Conservation (phyloP, 768 basidiomycete species). For the Suillus paluster region DNA sequence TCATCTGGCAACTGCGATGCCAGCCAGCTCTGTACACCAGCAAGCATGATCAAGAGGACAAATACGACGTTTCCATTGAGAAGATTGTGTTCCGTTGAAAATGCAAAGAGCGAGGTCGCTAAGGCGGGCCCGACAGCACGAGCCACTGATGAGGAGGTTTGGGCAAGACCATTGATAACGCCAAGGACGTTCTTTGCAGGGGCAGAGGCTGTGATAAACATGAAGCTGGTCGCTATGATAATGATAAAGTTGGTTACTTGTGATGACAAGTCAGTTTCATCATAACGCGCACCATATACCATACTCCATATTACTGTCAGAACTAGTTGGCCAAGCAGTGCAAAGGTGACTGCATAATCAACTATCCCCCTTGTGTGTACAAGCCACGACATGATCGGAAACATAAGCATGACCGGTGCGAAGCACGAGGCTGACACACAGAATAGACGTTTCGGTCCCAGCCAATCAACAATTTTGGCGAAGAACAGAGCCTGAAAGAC, state of each 20-base stretch:
- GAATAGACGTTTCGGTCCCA: constrained; percentile 49
- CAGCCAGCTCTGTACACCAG: constrained; percentile 16
- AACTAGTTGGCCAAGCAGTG: constrained; percentile 36
- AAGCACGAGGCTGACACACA: constrained; percentile 42
- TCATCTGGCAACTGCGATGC: background rate
- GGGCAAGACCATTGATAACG: constrained; percentile 60
- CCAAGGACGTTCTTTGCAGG: constrained; percentile 60
- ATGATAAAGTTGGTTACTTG: too few relatives aligned
- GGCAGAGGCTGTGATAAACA: constrained; percentile 56
- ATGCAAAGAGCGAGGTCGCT: constrained; percentile 55
- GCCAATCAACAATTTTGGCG: constrained; percentile 39
- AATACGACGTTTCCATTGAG: constrained; percentile 57
- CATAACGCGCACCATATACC: too few relatives aligned
- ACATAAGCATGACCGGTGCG: constrained; percentile 43
- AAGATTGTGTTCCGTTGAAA: constrained; percentile 51
- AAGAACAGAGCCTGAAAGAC: constrained; percentile 45
- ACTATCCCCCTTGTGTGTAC: constrained; percentile 38
- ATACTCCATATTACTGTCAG: background rate
- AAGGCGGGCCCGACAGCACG: constrained; percentile 56
- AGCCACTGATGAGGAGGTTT: constrained; percentile 49
- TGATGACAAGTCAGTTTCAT: too few relatives aligned
- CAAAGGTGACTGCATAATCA: constrained; percentile 40
- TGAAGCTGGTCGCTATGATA: constrained; percentile 51
- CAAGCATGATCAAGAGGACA: constrained; percentile 41
- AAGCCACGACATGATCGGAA: constrained; percentile 50